These are phyloP conservation scores for Micromonas commoda DNA, from an alignment of 139 green algal species.

Conservation along the genomic window DNA sequence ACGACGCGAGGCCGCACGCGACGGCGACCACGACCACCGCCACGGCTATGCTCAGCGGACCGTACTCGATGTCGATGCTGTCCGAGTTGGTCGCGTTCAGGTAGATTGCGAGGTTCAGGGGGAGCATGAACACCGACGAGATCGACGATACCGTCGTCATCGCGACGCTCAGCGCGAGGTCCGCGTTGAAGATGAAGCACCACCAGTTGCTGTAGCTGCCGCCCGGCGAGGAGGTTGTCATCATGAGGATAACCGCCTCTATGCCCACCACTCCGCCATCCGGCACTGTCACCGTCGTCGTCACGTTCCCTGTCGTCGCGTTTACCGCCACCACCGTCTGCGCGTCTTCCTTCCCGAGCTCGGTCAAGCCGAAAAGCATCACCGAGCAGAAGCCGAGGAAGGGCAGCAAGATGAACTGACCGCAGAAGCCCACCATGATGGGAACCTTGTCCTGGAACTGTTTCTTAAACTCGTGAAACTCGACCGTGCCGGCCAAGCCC, in stretches of 20 bases:
- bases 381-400: not conserved
- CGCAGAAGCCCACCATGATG: not conserved
- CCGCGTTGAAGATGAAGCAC: conserved; percentile 19
- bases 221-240: conserved; percentile 5
- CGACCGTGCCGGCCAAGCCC: conserved; percentile 6
- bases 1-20: not conserved
- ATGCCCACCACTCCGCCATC: too few relatives aligned
- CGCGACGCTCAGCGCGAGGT: conserved; percentile 20
- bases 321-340: too few relatives aligned
- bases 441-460: not conserved
- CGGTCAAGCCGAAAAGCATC: not conserved
- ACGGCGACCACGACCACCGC: not conserved
- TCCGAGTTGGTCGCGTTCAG: not conserved
- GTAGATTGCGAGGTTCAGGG: conserved; percentile 20
- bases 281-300: too few relatives aligned
- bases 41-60: not conserved
- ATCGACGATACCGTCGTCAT: conserved; percentile 22
- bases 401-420: conserved; percentile 11
- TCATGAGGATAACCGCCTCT: conserved; percentile 6
- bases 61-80: not conserved
- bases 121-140: not conserved
- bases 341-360: not conserved
- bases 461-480: not conserved
- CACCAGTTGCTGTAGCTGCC: conserved; percentile 23
- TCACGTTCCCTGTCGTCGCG: too few relatives aligned